Base-by-base conservation (phyloP, 169 alveolate species). In the Blepharisma undulans region DNA sequence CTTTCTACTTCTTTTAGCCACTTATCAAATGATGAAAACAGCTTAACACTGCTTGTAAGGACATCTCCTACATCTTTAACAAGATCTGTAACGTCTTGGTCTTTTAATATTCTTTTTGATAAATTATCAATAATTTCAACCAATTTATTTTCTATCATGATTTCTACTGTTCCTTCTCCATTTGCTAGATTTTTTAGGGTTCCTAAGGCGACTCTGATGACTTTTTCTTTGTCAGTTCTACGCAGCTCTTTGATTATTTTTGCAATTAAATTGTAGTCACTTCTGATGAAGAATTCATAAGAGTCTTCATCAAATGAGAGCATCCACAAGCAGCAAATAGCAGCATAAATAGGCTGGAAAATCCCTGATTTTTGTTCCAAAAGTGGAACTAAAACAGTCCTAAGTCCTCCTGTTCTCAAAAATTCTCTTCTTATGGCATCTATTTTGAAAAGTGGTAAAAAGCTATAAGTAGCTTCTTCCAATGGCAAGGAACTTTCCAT, bases 191-290 rank as follows among this genome's bases (percentile, higher is more conserved):
- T 72, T 36, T 76, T 76, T n/a, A 88, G 18, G 22, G 87, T 27
- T 4, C 74, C 79, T 21, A 88, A 27, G 4, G 66, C 87, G 34
- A 88, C 87, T 88, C 92, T 88, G n/a, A 88, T 19, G n/a, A 88
- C 78, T 88, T 88, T 88, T 76, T 88, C 92, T 8, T 88, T 72
- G n/a, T 72, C 87, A 74, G 87, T 76, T 33, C 72, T 30, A n/a
- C 48, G 27, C 8, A 88, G 29, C 59, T 88, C 92, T 76, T 76
- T 88, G 22, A 76, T 34, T 76, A 88, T 76, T 16, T 22, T 27
- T 18, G 60, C 25, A 21, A 88, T 88, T 18, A 88, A n/a, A 18
- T 88, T 61, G 59, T 76, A 88, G 66, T 88, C 85, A 16, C 27
- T 32, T 18, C 78, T 30, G 30, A 36, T n/a, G 22, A 88, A 88